Percentiles rank a stretch among this genome's conserved stretches.
Evolutionary conservation across 257 asterid species (phyloP).

Genomic region (Sherardia arvensis): DNA sequence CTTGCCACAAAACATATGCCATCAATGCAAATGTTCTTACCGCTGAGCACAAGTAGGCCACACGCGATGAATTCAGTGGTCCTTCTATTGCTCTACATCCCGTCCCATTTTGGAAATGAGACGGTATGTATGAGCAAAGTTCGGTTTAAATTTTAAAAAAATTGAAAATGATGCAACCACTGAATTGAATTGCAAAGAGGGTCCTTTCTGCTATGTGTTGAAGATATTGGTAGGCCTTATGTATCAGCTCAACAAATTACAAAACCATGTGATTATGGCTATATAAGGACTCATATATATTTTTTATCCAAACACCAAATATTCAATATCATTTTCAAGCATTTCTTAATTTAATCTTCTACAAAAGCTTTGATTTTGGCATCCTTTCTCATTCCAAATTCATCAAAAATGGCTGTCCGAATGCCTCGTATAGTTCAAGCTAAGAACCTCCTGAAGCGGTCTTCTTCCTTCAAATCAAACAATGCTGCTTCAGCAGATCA

Average conservation of each 20-base stretch:
- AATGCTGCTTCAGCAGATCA: background rate
- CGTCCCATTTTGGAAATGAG: too few species aligned
- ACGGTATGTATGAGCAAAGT: too few species aligned
- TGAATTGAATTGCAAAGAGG: background rate
- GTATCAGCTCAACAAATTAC: background rate
- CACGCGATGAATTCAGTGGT: background rate
- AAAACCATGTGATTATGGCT: background rate
- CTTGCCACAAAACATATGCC: too few species aligned
- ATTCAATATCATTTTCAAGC: background rate
- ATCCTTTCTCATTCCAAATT: background rate
- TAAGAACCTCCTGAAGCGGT: slow-evolving; percentile 13
- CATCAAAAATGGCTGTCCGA: slow-evolving; percentile 15
- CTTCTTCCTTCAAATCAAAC: background rate
- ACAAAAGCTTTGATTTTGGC: too few species aligned
- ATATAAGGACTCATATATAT: background rate
- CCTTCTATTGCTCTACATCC: background rate
- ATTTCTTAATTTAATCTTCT: too few species aligned
- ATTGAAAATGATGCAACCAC: background rate
- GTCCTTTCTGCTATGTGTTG: slow-evolving; percentile 1
- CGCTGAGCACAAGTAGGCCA: background rate
- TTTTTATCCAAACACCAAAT: background rate
- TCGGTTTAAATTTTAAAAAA: too few species aligned
- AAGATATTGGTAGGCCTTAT: background rate
- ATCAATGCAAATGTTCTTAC: background rate
- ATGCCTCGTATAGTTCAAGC: background rate